A percentile compares a stretch with the other conserved stretches of the same genome.
These are phyloP conservation scores for Eucalyptus albens DNA, from an alignment of 345 rosid genomes.

Conservation along the genomic window DNA sequence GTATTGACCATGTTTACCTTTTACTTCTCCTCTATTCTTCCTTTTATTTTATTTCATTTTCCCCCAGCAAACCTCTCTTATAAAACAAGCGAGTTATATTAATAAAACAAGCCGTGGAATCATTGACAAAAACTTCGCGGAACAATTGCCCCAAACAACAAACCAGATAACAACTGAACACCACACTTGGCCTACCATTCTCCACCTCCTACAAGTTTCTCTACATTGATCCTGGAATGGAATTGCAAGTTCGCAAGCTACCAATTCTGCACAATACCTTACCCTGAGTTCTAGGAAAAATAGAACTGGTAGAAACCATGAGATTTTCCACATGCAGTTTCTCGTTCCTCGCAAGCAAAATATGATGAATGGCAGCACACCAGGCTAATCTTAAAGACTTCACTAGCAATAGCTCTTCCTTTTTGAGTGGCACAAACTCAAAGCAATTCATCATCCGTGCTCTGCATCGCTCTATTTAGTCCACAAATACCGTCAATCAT, in stretches of 20 bases:
- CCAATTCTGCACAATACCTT: neutral
- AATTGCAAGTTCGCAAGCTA: neutral
- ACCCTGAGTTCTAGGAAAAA: neutral
- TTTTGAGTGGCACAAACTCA: neutral
- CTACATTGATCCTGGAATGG: neutral
- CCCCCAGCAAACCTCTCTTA: neutral
- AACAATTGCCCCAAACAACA: neutral
- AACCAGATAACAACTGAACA: neutral
- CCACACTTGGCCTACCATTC: neutral
- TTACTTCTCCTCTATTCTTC: neutral
- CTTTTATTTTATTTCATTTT: neutral
- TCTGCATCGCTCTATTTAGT: neutral
- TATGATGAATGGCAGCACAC: neutral
- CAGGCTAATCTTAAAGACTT: neutral
- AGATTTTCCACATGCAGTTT: neutral
- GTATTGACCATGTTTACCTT: neutral
- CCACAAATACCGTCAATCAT: neutral
- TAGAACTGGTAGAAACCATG: neutral
- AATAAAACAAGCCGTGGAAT: neutral
- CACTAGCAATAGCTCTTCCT: neutral
- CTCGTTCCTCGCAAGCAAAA: neutral
- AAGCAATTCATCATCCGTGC: neutral
- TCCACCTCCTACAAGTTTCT: neutral
- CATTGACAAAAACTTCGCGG: neutral
- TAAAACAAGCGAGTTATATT: neutral